A percentile compares a stretch with the other conserved stretches of the same genome.
phyloP scores from a whole-genome alignment of 805 yeast species.

The Candida odintsovae region DNA sequence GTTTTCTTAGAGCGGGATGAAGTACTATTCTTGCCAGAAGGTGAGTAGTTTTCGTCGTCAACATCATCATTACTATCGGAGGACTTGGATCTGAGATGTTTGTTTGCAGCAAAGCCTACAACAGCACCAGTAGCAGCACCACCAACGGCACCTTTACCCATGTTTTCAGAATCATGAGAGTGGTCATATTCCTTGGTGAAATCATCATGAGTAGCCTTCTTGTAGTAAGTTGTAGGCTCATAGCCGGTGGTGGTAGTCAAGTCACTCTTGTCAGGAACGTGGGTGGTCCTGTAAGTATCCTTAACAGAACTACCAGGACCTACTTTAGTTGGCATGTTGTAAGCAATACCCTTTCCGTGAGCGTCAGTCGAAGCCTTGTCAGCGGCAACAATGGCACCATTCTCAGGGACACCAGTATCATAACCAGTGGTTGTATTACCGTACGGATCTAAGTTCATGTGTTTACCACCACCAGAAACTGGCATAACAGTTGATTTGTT shows the following conservation, averaged over 20 bases:
- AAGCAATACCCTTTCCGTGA: constrained; percentile 6
- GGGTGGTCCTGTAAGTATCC: constrained; percentile 14
- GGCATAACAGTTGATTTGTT: constrained; percentile 21
- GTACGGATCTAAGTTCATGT: constrained; percentile 7
- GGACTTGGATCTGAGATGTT: not conserved
- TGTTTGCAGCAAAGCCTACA: constrained; percentile 1
- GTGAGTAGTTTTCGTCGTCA: too few relatives aligned
- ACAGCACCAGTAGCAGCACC: constrained; percentile 1
- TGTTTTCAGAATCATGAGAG: not conserved
- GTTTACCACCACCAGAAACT: constrained; percentile 8
- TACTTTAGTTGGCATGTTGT: constrained; percentile 3
- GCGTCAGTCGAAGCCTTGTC: constrained; percentile 7
- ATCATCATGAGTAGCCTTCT: constrained; percentile 3
- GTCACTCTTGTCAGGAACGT: constrained; percentile 6
- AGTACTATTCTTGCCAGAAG: not conserved
- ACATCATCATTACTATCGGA: not conserved
- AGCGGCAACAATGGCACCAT: constrained; percentile 10
- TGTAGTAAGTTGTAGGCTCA: constrained; percentile 11
- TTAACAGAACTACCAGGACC: constrained; percentile 16
- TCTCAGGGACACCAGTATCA: constrained; percentile 15
- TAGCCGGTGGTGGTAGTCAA: constrained; percentile 15
- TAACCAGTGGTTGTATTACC: constrained; percentile 11
- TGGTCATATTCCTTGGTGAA: constrained; percentile 8
- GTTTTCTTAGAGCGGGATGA: not conserved
- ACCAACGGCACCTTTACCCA: not conserved